A percentile compares a stretch with the other conserved stretches of the same genome.
These are phyloP conservation scores for Claviceps purpurea DNA, from an alignment of 2,329 filamentous ascomycete genomes.

Conservation along the genomic window DNA sequence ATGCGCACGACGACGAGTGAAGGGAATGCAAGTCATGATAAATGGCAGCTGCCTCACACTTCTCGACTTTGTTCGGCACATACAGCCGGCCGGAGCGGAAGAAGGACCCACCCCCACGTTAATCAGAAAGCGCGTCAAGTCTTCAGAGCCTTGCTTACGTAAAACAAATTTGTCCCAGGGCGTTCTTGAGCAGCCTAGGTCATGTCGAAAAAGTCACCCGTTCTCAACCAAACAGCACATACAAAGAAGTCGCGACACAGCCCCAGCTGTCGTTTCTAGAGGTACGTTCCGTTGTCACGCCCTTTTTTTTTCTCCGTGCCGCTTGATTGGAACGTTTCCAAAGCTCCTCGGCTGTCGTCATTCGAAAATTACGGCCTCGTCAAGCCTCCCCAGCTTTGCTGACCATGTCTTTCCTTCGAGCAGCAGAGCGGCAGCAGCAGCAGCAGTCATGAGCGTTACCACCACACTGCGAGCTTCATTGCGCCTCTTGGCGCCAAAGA, in stretches of 20 bases:
- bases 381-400: background rate
- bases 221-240: background rate
- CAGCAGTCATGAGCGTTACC: constrained; percentile 18
- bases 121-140: background rate
- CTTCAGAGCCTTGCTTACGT: constrained; percentile 20
- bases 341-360: no score
- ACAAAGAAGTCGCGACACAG: background rate
- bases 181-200: background rate
- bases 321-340: no score
- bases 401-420: background rate
- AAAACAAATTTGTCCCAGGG: constrained; percentile 7
- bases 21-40: no score
- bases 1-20: no score
- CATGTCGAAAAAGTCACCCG: constrained; percentile 2
- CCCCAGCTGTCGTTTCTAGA: background rate
- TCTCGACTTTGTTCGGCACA: no score
- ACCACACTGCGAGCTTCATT: constrained; percentile 19
- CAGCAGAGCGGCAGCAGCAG: background rate
- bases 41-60: no score
- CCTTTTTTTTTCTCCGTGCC: background rate
- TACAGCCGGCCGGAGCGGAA: no score
- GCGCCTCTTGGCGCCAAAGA: constrained; percentile 17
- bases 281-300: background rate
- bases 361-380: background rate
- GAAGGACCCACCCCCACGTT: background rate